Evolutionary conservation across 768 basidiomycete species (phyloP).

Genomic region (Rhodotorula diobovata): DNA sequence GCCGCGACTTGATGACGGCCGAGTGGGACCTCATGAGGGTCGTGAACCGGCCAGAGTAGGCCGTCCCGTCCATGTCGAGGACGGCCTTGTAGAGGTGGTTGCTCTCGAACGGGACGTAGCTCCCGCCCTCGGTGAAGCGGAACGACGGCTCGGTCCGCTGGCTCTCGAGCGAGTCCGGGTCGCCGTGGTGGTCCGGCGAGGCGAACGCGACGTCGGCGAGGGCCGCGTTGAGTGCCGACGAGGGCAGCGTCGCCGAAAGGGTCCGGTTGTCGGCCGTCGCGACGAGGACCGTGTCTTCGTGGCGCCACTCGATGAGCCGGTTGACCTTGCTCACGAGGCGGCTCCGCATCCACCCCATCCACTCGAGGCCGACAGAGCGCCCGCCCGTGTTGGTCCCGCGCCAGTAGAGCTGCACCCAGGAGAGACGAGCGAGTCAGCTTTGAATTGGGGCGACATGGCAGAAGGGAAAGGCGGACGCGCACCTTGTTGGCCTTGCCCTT

Average conservation of each 20-base stretch:
- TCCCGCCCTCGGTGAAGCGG: background rate
- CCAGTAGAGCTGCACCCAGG: constrained; percentile 14
- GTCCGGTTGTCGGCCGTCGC: background rate
- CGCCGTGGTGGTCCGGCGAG: constrained; percentile 13
- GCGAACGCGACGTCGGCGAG: constrained; percentile 16
- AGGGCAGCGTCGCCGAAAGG: background rate
- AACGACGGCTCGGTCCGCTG: constrained; percentile 18
- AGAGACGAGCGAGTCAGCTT: background rate
- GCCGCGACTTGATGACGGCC: constrained; percentile 9
- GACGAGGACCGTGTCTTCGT: constrained; percentile 13
- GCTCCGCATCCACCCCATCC: constrained; percentile 17
- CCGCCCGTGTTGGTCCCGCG: constrained; percentile 28
- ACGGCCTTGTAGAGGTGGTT: constrained; percentile 17
- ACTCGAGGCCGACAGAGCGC: constrained; percentile 2
- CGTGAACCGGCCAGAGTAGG: constrained; percentile 25
- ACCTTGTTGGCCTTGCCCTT: constrained; percentile 21
- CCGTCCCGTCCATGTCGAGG: constrained; percentile 24
- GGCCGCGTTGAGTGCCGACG: constrained; percentile 2
- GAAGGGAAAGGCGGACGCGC: background rate
- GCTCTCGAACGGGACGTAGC: background rate
- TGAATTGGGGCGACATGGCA: background rate
- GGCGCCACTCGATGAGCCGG: constrained; percentile 10
- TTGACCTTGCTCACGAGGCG: constrained; percentile 16
- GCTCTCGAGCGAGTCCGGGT: background rate
- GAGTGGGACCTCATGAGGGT: background rate